These are phyloP conservation scores for Citrus australasica DNA, from an alignment of 345 rosid genomes.

Conservation along the genomic window DNA sequence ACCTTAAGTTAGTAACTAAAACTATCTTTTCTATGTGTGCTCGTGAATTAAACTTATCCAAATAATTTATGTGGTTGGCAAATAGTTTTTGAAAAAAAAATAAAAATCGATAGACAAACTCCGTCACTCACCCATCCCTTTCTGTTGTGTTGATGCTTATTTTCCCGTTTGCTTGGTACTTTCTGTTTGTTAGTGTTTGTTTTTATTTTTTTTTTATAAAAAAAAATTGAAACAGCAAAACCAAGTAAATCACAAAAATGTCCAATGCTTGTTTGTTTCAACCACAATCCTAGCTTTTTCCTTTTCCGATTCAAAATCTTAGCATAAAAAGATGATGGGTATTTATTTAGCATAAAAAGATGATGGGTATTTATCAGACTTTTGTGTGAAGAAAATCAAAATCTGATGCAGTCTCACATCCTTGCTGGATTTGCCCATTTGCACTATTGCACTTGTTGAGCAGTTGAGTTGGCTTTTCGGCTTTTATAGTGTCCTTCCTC, in stretches of 20 bases:
- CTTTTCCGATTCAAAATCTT: slow-evolving; percentile 5
- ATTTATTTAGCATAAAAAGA: not conserved
- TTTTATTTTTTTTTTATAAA: too few species aligned
- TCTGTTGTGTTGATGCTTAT: not conserved
- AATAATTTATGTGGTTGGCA: not conserved
- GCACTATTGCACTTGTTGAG: not conserved
- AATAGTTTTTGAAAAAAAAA: not conserved
- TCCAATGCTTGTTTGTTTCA: too few species aligned
- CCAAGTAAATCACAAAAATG: too few species aligned
- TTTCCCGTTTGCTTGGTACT: not conserved
- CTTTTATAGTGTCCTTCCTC: not conserved
- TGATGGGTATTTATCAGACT: not conserved
- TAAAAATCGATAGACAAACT: not conserved
- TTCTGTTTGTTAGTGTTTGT: not conserved
- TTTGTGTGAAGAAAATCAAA: slow-evolving; percentile 4
- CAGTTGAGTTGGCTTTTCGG: not conserved
- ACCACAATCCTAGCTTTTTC: not conserved
- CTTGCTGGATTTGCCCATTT: slow-evolving; percentile 21
- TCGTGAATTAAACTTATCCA: not conserved
- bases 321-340: slow-evolving; percentile 1
- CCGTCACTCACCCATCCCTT: not conserved
- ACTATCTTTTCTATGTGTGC: not conserved
- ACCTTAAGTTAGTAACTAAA: not conserved
- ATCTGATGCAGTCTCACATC: not conserved
- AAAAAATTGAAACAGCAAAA: too few species aligned